Evolutionary conservation across 257 asterid genomes (phyloP), one percentile per base, ranked within the genome.

Genomic region (Nicotiana knightiana): DNA sequence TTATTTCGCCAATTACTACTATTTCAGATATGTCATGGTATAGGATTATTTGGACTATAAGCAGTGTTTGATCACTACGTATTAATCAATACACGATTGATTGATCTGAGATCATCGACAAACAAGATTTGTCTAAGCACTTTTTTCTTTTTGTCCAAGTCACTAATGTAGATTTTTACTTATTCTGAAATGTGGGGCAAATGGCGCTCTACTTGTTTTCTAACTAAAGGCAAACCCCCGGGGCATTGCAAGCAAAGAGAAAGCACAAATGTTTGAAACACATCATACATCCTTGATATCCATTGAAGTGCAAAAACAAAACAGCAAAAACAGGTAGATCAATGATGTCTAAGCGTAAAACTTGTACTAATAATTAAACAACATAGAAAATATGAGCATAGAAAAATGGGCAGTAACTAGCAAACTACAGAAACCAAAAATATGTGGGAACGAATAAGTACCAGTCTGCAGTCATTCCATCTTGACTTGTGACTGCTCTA

Each of bases 391-490:
- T 30, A 1, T 1, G 35, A 63, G 17, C 32, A 9, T 3, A 9
- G 17, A 63, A 63, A 26, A 10, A 28, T 63, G 35, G 3, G 10
- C 15, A 28, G 37, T 28, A n/a, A 46, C 12, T 35, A 71, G 26
- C 43, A 21, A 53, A 9, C 6, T 48, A 37, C 51, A 30, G 17
- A 63, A 75, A 17, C 17, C 39, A 18, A 51, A 5, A 81, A 75
- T 0, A 54, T 48, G 8, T 26, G 43, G 79, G 43, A 75, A 28
- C 1, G 37, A 65, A 39, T 3, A 66, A 6, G 70, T 90, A 96
- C 99, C 98, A 96, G 87, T 96, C 99, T 26, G 99, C 99, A 66
- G 99, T 96, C 99, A 96, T 96, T 84, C 99, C 99, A 88, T 96
- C 99, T 82, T 94, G 97, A 87, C 99, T 96, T 17, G 99, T 96